Evolutionary conservation across 1,284 basidiomycete genomes (phyloP), one percentile per base, ranked within the genome.

Genomic region (Malassezia obtusa): DNA sequence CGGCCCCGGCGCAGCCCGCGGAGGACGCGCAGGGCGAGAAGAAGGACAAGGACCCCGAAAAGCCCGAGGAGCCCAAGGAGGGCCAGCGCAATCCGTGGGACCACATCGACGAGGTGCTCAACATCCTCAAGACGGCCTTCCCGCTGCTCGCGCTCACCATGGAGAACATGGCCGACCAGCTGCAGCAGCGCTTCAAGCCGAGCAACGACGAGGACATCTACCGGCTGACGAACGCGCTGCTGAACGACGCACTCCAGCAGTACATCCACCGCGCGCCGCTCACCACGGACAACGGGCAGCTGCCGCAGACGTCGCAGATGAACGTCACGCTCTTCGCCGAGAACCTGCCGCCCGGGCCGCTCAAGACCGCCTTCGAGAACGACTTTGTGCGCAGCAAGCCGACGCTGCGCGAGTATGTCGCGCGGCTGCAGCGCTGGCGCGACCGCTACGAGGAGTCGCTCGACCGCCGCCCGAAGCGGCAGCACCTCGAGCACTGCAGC

Each of bases 91-190:
- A 86, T 65, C 83, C 88, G 26, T 89, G 84, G 81, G 92, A 96
- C 56, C 82, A 87, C 66, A 84, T 95, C 14, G 94, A 99, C 44
- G 95, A 98, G 69, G 84, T 98, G 58, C 83, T 91, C 44, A 86
- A 91, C 69, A 85, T 90, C 50, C 80, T 98, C 67, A 98, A 98
- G 78, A 96, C 92, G 0, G 86, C 89, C 1, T 95, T 94, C 79
- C 94, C 94, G 0, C 80, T 99, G 15, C 80, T 99, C 21, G 88
- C 92, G 24, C 79, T 96, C 28, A 94, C 89, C 50, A 82, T 99
- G 80, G 94, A 99, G 77, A 94, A 90, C 43, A 87, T 98, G 80
- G 87, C 94, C 19, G 94, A 99, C 67, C 92, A 98, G 76, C 86
- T 98, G 62, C 81, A 84, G 37, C 82, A 84, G 59, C 83, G 91